Base-by-base conservation (phyloP, 2,329 filamentous ascomycete genomes). In the Fusarium pseudonygamai region DNA sequence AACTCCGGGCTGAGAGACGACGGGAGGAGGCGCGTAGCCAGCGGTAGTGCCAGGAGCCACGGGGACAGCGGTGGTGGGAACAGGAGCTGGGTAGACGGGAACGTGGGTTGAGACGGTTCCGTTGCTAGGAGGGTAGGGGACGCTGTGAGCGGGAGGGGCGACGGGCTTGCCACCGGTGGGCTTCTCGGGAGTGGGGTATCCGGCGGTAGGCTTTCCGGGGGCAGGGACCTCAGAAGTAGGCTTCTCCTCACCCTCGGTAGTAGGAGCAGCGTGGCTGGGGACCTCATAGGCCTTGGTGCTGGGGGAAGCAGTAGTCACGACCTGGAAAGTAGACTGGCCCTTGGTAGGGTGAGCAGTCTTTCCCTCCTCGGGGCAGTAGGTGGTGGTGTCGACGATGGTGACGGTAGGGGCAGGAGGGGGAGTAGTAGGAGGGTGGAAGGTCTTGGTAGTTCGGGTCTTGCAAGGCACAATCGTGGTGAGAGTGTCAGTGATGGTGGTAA, bases 381-480 rank as follows among this genome's bases (percentile, higher is more conserved):
- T 75, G 20, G 72, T 75, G 14, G 53, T 65, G 65, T 75, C 69
- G 5, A 74, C 72, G 20, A 78, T 73, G 22, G 76, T 78, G 64
- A 76, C 64, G 3, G 68, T 73, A 18, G 73, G 64, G 28, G 71
- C 65, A 30, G 75, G 64, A n/a, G 66, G 60, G 12, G 67, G 22
- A 32, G 53, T 67, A 22, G 75, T 68, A 46, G 75, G 77, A 58
- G 75, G 70, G 24, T 77, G 67, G 69, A 75, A 76, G 43, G 70
- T 77, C 63, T 67, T 78, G 63, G 67, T 78, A 7, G 71, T 78
- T 47, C 71, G 76, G 52, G 65, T 68, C 49, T 75, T 68, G 71
- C 76, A 78, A 4, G 76, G 76, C 34, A 78, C 76, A 46, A 78
- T 60, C 6, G 76, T 78, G 50, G 72, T 75, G 15, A 78, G 66